A percentile compares a stretch with the other conserved stretches of the same genome.
These are phyloP conservation scores for Adenanthera pavonina DNA, from an alignment of 306 rosid species.

Conservation along the genomic window DNA sequence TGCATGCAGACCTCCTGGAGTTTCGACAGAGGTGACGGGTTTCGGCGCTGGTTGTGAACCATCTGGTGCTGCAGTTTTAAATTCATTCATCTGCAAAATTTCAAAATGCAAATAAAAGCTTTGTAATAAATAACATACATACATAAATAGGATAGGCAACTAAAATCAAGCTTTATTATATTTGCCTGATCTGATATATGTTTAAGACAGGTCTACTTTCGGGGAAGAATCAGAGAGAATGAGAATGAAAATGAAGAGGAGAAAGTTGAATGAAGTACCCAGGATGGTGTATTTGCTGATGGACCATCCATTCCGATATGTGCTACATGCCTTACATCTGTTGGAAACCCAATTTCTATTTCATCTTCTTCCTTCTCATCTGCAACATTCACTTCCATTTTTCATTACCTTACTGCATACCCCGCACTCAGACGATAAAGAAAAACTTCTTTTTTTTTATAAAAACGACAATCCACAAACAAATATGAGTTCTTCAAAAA, in stretches of 20 bases:
- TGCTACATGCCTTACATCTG: constrained; percentile 79
- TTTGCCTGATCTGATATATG: neutral
- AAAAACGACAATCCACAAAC: neutral
- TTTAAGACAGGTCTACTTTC: neutral
- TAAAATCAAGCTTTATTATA: neutral
- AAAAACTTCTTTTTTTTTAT: too few relatives aligned
- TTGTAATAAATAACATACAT: neutral
- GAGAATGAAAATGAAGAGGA: neutral
- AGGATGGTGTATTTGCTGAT: constrained; percentile 47
- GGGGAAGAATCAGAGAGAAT: neutral
- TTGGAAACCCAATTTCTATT: constrained; percentile 89
- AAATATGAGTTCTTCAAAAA: too few relatives aligned
- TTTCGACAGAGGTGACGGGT: neutral
- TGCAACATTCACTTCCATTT: constrained; percentile 35
- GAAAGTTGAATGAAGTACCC: constrained; percentile 41
- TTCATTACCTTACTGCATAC: neutral
- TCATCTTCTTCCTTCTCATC: constrained; percentile 73
- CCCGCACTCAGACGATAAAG: too few relatives aligned
- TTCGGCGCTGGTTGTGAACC: neutral
- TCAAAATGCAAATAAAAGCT: neutral
- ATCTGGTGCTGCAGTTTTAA: constrained; percentile 25
- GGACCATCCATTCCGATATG: constrained; percentile 61
- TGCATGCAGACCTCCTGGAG: neutral
- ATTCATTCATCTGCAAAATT: constrained; percentile 72
- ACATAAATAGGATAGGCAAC: neutral